Percentiles rank a stretch among this genome's conserved stretches.
phyloP scores from a whole-genome alignment of 2,329 filamentous ascomycete species.

The Arthroderma uncinatum region DNA sequence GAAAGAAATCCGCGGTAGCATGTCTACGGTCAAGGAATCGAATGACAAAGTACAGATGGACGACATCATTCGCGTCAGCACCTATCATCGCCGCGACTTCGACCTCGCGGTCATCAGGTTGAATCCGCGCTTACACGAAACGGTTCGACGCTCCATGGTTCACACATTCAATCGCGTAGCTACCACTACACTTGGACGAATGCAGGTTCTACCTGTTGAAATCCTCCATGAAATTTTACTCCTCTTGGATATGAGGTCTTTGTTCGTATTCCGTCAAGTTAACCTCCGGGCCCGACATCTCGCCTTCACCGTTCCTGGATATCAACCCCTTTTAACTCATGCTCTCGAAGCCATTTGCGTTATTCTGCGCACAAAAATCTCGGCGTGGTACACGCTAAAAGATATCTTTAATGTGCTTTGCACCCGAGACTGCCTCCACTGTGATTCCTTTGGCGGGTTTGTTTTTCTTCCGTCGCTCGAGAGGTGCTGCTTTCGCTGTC shows the following conservation, averaged over 20 bases:
- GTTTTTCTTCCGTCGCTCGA: conserved; percentile 5
- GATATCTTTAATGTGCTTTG: conserved; percentile 4
- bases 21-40: neutral
- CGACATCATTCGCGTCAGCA: neutral
- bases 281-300: conserved; percentile 6
- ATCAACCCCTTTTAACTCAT: conserved; percentile 3
- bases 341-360: conserved; percentile 6
- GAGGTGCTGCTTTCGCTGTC: conserved; percentile 4
- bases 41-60: neutral
- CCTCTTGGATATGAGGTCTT: conserved; percentile 5
- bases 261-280: conserved; percentile 8
- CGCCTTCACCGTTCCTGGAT: conserved; percentile 6
- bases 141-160: conserved; percentile 1
- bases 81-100: neutral
- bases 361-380: conserved; percentile 6
- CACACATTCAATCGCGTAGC: conserved; percentile 3
- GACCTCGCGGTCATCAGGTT: neutral
- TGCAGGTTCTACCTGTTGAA: conserved; percentile 7
- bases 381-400: conserved; percentile 6
- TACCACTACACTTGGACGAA: neutral
- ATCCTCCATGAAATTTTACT: conserved; percentile 5
- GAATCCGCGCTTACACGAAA: conserved; percentile 4
- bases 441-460: conserved; percentile 9
- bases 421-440: conserved; percentile 5
- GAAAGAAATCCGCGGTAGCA: neutral